Evolutionary conservation across 2,329 filamentous ascomycete genomes (phyloP).

Genomic region (Sporothrix curviconia): DNA sequence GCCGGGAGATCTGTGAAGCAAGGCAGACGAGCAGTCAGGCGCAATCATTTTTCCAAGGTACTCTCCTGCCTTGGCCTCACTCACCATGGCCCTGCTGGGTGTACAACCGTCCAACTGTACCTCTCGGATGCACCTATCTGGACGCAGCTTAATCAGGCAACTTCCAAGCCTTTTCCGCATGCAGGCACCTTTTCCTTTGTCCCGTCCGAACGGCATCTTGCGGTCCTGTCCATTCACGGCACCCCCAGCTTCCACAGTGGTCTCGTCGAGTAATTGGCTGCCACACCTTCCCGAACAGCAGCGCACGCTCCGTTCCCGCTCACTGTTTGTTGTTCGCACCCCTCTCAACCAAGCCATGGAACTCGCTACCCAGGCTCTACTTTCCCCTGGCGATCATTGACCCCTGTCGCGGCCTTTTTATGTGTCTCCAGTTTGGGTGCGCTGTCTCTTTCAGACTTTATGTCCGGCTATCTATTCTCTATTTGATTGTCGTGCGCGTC

Average conservation of each 20-base stretch:
- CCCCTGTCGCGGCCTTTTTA: neutral
- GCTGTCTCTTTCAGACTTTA: neutral
- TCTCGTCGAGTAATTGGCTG: neutral
- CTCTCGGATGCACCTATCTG: neutral
- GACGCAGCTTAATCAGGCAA: neutral
- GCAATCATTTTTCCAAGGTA: neutral
- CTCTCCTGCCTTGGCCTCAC: neutral
- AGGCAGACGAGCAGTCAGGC: neutral
- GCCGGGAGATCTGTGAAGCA: neutral
- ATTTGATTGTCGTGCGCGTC: too few species aligned
- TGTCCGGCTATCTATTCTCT: too few species aligned
- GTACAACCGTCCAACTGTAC: neutral
- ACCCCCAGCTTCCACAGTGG: neutral
- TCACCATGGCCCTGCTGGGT: neutral
- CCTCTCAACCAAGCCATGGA: neutral
- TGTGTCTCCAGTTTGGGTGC: neutral
- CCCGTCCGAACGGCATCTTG: constrained; percentile 5
- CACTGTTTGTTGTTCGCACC: too few species aligned
- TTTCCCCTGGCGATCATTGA: constrained; percentile 12
- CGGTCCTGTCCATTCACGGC: neutral
- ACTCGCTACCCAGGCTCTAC: neutral
- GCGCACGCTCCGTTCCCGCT: too few species aligned
- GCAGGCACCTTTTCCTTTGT: constrained; percentile 1
- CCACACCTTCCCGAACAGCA: neutral
- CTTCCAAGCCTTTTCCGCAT: neutral